These are phyloP conservation scores for Symbiodinium natans DNA, from an alignment of 73 alveolate species.

Conservation along the genomic window DNA sequence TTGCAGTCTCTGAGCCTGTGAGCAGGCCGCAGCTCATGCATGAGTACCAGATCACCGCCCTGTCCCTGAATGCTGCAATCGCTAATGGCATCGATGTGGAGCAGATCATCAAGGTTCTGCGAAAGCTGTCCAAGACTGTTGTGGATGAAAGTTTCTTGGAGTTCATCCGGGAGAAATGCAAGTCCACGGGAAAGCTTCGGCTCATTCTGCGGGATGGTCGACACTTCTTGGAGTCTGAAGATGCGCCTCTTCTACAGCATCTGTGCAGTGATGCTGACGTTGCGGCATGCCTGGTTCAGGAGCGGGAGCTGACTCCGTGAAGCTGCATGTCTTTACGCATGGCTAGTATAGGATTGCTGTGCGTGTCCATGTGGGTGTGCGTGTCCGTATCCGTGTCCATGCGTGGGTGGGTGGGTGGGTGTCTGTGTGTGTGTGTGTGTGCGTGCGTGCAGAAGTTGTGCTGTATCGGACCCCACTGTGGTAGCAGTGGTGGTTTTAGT, in stretches of 20 bases:
- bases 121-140: not conserved
- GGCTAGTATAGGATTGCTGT: too few species aligned
- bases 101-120: constrained; percentile 39
- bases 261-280: constrained; percentile 1
- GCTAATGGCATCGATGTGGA: constrained; percentile 78
- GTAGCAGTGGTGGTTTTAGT: too few species aligned
- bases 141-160: constrained; percentile 21
- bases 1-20: constrained; percentile 99
- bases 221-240: constrained; percentile 84
- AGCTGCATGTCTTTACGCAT: too few species aligned
- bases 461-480: too few species aligned
- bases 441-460: too few species aligned
- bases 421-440: too few species aligned
- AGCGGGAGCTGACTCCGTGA: too few species aligned
- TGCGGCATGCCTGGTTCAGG: constrained; percentile 7
- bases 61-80: constrained; percentile 70
- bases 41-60: constrained; percentile 94
- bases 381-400: too few species aligned
- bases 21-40: constrained; percentile 98
- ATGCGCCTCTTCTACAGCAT: constrained; percentile 15
- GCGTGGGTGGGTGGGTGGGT: too few species aligned
- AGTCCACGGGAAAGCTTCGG: constrained; percentile 62
- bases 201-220: constrained; percentile 81
- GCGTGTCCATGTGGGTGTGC: too few species aligned
- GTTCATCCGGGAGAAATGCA: constrained; percentile 67